Evolutionary conservation across 306 rosid species (phyloP), one percentile per base, ranked within the genome.

Genomic region (Macrotyloma uniflorum): DNA sequence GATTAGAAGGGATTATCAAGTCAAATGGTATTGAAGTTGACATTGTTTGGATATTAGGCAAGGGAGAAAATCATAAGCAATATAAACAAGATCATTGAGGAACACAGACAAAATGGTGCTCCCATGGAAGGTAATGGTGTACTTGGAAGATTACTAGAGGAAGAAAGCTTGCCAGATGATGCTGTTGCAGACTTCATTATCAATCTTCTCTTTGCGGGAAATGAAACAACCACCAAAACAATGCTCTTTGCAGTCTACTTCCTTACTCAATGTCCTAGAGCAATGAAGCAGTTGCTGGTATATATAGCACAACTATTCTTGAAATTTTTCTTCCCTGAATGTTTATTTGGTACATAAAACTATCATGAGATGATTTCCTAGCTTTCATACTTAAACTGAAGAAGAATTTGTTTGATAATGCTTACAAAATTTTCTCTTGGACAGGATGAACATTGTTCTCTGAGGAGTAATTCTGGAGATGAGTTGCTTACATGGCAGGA

Each of bases 161-260:
- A 92, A 67, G 93, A 90, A 80, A 87, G 90, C 74, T 83, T 94
- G 54, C 87, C 89, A 0, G 96, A 94, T 67, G 95, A 88, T 2
- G 90, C 87, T 10, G 85, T 92, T 5, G 90, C 95, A 49, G 98
- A 94, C 67, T 94, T 94, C 91, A 88, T 92, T 43, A 90, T 94
- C 88, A 94, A 92, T 78, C 98, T 94, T 79, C 95, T 94, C 64
- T 94, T 94, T 53, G 98, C 98, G 0, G 98, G 98, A 57, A 94
- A 90, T 54, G 98, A 94, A 88, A 92, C 98, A 10, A 94, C 95
- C 40, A 86, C 98, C 10, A 94, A 94, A 88, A 94, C 98, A 6
- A 94, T 94, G 98, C 91, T 94, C 57, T 94, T 94, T 75, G 95
- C 97, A 7, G 87, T 90, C 45, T 92, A 90, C 83, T 94, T 92